phyloP scores from a whole-genome alignment of 345 rosid species.

The Eucalyptus pauciflora region DNA sequence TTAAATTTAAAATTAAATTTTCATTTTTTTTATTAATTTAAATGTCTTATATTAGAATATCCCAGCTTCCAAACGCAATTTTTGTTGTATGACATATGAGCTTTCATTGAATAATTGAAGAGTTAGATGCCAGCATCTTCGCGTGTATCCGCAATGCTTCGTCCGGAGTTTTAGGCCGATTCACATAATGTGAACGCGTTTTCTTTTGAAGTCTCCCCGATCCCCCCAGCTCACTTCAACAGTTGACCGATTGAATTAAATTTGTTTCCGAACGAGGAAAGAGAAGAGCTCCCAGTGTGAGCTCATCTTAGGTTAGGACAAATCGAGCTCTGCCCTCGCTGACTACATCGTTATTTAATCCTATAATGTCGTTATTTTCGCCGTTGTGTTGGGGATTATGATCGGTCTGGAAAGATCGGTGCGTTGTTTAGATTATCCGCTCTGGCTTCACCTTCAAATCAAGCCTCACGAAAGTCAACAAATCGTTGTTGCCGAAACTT shows the following conservation, averaged over 20 bases:
- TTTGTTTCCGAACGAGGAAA: not conserved
- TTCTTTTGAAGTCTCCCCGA: not conserved
- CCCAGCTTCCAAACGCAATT: fast-evolving
- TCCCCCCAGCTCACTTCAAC: not conserved
- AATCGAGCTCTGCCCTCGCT: not conserved
- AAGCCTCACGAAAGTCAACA: not conserved
- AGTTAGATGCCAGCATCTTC: not conserved
- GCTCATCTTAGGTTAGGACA: not conserved
- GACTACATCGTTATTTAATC: not conserved
- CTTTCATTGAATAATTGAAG: not conserved
- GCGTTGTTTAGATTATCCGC: not conserved
- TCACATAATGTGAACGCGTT: not conserved
- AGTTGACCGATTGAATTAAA: not conserved
- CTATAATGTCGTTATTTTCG: not conserved
- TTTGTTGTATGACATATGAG: not conserved
- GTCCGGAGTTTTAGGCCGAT: not conserved
- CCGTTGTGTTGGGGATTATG: not conserved
- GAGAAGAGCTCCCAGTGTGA: not conserved
- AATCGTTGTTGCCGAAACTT: not conserved
- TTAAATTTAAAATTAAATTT: no score
- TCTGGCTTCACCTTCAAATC: not conserved
- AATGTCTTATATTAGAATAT: no score
- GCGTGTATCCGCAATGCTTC: not conserved
- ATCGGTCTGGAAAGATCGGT: not conserved
- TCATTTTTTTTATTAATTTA: no score